Evolutionary conservation across 1,139 yeast genomes (phyloP).

Genomic region (Yamadazyma membranifaciens): DNA sequence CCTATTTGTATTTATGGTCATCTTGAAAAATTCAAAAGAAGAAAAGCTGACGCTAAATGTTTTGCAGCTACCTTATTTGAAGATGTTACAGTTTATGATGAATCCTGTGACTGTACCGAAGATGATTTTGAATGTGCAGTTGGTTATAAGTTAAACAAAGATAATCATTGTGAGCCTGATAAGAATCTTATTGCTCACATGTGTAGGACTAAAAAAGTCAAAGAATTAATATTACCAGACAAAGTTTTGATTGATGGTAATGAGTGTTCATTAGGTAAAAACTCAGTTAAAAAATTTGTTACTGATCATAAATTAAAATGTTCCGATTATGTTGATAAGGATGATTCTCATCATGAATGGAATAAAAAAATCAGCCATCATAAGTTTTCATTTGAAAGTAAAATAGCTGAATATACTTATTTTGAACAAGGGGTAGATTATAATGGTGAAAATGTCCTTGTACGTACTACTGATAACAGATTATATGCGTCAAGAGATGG

Average conservation of each 20-base stretch:
- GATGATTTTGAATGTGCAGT: constrained; percentile 72
- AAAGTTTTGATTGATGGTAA: constrained; percentile 51
- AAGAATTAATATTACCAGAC: constrained; percentile 28
- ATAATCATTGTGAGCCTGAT: constrained; percentile 54
- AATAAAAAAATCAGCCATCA: constrained; percentile 20
- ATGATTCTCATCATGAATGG: constrained; percentile 25
- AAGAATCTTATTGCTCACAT: constrained; percentile 23
- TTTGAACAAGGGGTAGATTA: constrained; percentile 41
- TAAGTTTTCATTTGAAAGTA: constrained; percentile 38
- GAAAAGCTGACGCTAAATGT: constrained; percentile 70
- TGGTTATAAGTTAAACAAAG: constrained; percentile 47
- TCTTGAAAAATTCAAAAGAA: constrained; percentile 61
- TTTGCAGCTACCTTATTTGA: constrained; percentile 59
- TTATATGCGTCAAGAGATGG: constrained; percentile 76
- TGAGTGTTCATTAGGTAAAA: constrained; percentile 38
- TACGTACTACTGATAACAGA: constrained; percentile 51
- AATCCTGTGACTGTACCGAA: constrained; percentile 63
- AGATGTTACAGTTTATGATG: constrained; percentile 56
- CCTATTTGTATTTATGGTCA: constrained; percentile 77
- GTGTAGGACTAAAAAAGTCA: constrained; percentile 24
- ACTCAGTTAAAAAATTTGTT: constrained; percentile 25
- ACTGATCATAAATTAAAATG: constrained; percentile 29
- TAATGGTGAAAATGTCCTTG: constrained; percentile 70
- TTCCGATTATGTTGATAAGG: constrained; percentile 30
- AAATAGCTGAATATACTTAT: constrained; percentile 55